phyloP scores from a whole-genome alignment of 2,329 filamentous ascomycete species.

The Eurotiales sp. region DNA sequence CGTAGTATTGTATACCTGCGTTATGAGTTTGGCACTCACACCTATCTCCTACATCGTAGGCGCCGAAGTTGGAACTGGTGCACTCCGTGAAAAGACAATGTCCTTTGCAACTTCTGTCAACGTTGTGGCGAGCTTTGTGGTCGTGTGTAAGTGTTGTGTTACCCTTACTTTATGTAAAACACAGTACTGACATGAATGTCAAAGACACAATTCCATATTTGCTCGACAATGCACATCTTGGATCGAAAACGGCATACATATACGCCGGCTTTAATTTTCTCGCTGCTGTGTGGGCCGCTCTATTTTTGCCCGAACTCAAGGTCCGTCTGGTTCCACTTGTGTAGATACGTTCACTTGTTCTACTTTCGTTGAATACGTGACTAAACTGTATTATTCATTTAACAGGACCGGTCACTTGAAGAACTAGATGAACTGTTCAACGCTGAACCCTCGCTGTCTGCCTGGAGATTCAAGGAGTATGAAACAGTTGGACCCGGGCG shows the following conservation, averaged over 20 bases:
- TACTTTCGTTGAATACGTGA: too few relatives aligned
- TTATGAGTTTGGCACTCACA: background rate
- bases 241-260: slow-evolving; percentile 26
- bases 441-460: slow-evolving; percentile 27
- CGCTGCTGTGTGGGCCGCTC: background rate
- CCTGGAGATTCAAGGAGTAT: slow-evolving; percentile 21
- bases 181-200: too few relatives aligned
- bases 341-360: too few relatives aligned
- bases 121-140: background rate
- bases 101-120: background rate
- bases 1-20: background rate
- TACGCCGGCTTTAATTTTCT: slow-evolving; percentile 18
- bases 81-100: background rate
- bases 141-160: too few relatives aligned
- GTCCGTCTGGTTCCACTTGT: too few relatives aligned
- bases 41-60: background rate
- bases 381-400: too few relatives aligned
- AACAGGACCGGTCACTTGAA: slow-evolving; percentile 31
- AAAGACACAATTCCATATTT: too few relatives aligned
- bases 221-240: slow-evolving; percentile 16
- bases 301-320: slow-evolving; percentile 21
- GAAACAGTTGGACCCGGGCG: background rate
- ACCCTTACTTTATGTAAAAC: too few relatives aligned
- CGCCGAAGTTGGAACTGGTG: background rate
- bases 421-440: slow-evolving; percentile 41